Conservation (phyloP, 192 early-diverging fungal genomes). For the Bifiguratus adelaidae region DNA sequence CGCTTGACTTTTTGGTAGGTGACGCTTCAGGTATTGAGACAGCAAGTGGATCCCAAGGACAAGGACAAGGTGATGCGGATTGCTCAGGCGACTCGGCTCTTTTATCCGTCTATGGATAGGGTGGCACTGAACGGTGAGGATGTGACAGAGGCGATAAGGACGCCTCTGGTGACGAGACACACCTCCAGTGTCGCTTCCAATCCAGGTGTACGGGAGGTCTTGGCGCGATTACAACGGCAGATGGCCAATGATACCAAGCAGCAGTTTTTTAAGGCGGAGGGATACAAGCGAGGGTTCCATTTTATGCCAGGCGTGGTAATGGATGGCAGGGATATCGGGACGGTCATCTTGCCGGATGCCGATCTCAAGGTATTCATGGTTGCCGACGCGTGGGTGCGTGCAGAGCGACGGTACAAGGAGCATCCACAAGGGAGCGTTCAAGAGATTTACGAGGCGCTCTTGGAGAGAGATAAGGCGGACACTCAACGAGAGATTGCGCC, state of each 20-base stretch:
- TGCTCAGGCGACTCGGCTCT: slow-evolving; percentile 7
- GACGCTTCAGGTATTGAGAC: slow-evolving; percentile 21
- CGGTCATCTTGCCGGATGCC: slow-evolving; percentile 60
- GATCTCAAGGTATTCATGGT: slow-evolving; percentile 70
- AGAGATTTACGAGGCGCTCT: slow-evolving; percentile 6
- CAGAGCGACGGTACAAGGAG: slow-evolving; percentile 56
- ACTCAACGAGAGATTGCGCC: slow-evolving; percentile 52
- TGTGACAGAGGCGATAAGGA: slow-evolving; percentile 51
- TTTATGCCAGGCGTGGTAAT: slow-evolving; percentile 82
- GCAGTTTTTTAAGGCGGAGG: slow-evolving; percentile 2
- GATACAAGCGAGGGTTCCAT: neutral
- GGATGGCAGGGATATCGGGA: slow-evolving; percentile 80
- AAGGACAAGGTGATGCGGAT: slow-evolving; percentile 17
- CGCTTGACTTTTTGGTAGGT: slow-evolving; percentile 11
- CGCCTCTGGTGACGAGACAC: slow-evolving; percentile 34
- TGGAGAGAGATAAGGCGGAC: slow-evolving; percentile 59
- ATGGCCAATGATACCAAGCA: slow-evolving; percentile 28
- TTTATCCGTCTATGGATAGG: slow-evolving; percentile 5
- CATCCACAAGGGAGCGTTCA: slow-evolving; percentile 22
- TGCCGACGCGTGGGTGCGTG: slow-evolving; percentile 51
- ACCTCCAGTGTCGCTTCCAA: slow-evolving; percentile 53
- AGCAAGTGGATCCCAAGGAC: slow-evolving; percentile 18
- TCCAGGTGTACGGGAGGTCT: slow-evolving; percentile 33
- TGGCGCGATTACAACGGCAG: slow-evolving; percentile 39
- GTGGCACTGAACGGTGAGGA: slow-evolving; percentile 44